These are phyloP conservation scores for Papiliotrema nemorosa DNA, from an alignment of 1,284 basidiomycete genomes.

Conservation along the genomic window DNA sequence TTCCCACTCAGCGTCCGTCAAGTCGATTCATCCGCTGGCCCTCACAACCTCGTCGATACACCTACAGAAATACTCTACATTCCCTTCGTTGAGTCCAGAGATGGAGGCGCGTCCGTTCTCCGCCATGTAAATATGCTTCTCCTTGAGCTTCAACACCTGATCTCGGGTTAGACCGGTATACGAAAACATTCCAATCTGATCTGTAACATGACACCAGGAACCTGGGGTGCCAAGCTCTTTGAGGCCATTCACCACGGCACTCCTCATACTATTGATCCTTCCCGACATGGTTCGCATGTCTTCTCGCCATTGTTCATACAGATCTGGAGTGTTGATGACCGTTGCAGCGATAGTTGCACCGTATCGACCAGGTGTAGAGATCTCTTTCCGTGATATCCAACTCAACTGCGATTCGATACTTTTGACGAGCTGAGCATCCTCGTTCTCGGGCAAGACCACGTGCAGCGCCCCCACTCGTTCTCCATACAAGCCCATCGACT, in stretches of 20 bases:
- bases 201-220: conserved; percentile 81
- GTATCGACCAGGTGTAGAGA: conserved; percentile 86
- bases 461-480: conserved; percentile 85
- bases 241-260: conserved; percentile 66
- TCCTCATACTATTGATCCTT: conserved; percentile 84
- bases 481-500: conserved; percentile 92
- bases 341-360: conserved; percentile 81
- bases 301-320: conserved; percentile 81
- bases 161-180: conserved; percentile 67
- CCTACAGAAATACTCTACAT: conserved; percentile 72
- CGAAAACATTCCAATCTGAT: conserved; percentile 64
- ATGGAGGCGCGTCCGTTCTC: conserved; percentile 81
- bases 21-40: no score
- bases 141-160: conserved; percentile 69
- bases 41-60: conserved; percentile 66
- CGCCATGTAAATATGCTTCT: conserved; percentile 72
- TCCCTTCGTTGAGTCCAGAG: conserved; percentile 72
- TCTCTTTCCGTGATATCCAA: conserved; percentile 83
- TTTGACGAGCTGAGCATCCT: not conserved
- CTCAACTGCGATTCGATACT: conserved; percentile 65
- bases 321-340: conserved; percentile 66
- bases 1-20: no score
- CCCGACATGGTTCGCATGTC: conserved; percentile 85
- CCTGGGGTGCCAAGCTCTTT: conserved; percentile 80
- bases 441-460: conserved; percentile 56